Percentiles rank a stretch among this genome's conserved stretches.
These are phyloP conservation scores for Podospora anserina DNA, from an alignment of 495 filamentous ascomycete genomes.

Conservation along the genomic window DNA sequence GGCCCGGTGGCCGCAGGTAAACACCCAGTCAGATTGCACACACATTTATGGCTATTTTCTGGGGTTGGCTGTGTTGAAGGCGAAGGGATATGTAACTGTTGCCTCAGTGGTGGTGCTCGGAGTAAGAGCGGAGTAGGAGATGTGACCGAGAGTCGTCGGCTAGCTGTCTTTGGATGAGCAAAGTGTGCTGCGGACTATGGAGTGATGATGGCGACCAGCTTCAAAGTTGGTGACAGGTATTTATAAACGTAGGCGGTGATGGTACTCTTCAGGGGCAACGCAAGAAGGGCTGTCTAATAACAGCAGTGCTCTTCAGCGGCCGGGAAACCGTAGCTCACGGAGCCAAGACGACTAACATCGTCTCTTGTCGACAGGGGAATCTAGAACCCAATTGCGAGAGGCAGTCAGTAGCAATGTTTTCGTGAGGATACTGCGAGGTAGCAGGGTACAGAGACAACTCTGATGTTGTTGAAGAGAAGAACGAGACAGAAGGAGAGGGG, in stretches of 20 bases:
- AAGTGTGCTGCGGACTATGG: neutral
- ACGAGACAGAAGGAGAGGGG: slow-evolving; percentile 1
- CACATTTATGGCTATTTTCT: slow-evolving; percentile 22
- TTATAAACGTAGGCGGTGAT: neutral
- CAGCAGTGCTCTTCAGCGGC: slow-evolving; percentile 25
- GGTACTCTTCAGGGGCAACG: slow-evolving; percentile 1
- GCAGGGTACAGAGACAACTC: neutral
- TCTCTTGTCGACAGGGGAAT: slow-evolving; percentile 1
- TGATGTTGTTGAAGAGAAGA: neutral
- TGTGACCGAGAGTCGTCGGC: neutral
- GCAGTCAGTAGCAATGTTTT: neutral
- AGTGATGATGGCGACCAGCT: neutral
- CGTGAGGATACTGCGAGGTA: neutral
- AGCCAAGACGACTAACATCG: slow-evolving; percentile 15
- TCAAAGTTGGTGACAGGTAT: neutral
- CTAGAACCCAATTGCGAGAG: neutral
- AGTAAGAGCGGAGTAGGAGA: neutral
- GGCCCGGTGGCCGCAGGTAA: slow-evolving; percentile 26
- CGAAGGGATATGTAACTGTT: neutral
- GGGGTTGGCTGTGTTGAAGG: neutral
- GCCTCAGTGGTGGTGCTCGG: neutral
- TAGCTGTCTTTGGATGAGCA: neutral
- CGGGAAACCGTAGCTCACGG: slow-evolving; percentile 18
- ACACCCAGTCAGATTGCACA: slow-evolving; percentile 29
- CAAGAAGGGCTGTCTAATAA: slow-evolving; percentile 31